Percentiles rank a stretch among this genome's conserved stretches.
Conservation (phyloP, 768 basidiomycete species). For the Hemileccinum impolitum region DNA sequence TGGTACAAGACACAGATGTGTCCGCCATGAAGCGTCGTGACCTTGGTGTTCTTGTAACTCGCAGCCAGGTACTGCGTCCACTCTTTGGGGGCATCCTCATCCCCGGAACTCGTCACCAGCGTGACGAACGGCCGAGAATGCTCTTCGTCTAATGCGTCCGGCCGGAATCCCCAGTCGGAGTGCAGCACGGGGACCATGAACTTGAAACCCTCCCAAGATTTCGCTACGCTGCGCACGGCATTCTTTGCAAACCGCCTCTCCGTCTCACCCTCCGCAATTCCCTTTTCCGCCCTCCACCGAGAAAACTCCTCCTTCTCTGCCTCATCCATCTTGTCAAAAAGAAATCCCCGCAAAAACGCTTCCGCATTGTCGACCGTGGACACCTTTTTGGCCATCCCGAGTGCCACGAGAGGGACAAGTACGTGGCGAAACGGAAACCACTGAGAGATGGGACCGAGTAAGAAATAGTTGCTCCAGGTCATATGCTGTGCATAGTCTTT, state of each 20-base stretch:
- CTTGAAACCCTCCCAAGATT: slow-evolving; percentile 51
- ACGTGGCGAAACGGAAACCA: slow-evolving; percentile 39
- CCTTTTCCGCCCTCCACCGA: slow-evolving; percentile 41
- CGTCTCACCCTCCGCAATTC: slow-evolving; percentile 41
- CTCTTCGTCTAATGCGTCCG: slow-evolving; percentile 41
- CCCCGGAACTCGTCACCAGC: slow-evolving; percentile 41
- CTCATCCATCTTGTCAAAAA: slow-evolving; percentile 42
- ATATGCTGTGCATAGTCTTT: slow-evolving; percentile 43
- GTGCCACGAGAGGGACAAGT: slow-evolving; percentile 31
- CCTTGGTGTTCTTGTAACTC: slow-evolving; percentile 41
- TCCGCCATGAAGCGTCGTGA: slow-evolving; percentile 45
- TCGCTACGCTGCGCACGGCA: slow-evolving; percentile 44
- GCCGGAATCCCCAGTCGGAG: slow-evolving; percentile 50
- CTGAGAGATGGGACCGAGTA: slow-evolving; percentile 42
- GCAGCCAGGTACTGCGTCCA: slow-evolving; percentile 51
- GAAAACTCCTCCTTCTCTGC: slow-evolving; percentile 32
- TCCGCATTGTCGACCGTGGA: slow-evolving; percentile 40
- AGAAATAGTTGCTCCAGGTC: slow-evolving; percentile 45
- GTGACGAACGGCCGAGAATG: slow-evolving; percentile 45
- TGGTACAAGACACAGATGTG: slow-evolving; percentile 46
- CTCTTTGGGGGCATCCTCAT: slow-evolving; percentile 38
- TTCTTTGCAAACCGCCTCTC: slow-evolving; percentile 41
- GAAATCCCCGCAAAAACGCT: slow-evolving; percentile 33
- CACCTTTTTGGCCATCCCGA: slow-evolving; percentile 35
- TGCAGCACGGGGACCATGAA: slow-evolving; percentile 41